Evolutionary conservation across 2,329 filamentous ascomycete genomes (phyloP).

Genomic region (Fusarium citri): DNA sequence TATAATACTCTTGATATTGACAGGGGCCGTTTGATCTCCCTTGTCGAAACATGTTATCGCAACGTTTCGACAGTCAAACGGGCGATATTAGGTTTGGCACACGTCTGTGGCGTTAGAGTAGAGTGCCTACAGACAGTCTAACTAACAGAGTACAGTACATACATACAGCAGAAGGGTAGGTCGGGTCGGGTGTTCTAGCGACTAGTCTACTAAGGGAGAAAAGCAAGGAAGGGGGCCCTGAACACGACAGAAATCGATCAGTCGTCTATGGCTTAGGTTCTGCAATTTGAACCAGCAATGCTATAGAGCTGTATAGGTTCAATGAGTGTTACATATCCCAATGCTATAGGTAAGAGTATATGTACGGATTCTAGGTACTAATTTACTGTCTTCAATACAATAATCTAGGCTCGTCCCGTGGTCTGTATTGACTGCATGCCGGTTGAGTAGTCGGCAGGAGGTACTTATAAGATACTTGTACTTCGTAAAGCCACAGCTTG

Average conservation of each 20-base stretch:
- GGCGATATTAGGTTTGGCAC: slow-evolving; percentile 11
- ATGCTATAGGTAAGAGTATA: not conserved
- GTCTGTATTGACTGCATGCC: slow-evolving; percentile 22
- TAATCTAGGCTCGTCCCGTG: slow-evolving; percentile 27
- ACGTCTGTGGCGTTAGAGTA: slow-evolving; percentile 36
- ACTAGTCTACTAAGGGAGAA: slow-evolving; percentile 16
- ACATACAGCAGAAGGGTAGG: not conserved
- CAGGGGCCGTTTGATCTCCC: slow-evolving; percentile 20
- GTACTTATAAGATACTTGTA: slow-evolving; percentile 22
- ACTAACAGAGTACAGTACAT: not conserved
- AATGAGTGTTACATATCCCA: not conserved
- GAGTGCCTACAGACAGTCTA: not conserved
- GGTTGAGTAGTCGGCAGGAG: not conserved
- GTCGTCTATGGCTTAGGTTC: not conserved
- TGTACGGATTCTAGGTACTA: not conserved
- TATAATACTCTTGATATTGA: slow-evolving; percentile 5
- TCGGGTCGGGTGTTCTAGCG: slow-evolving; percentile 6
- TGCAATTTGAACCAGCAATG: not conserved
- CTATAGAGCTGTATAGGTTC: not conserved
- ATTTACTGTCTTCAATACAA: not conserved
- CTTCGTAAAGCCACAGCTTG: slow-evolving; percentile 22
- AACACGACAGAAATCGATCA: not conserved
- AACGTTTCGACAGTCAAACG: slow-evolving; percentile 13
- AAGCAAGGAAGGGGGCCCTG: slow-evolving; percentile 12
- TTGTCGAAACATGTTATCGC: slow-evolving; percentile 13